Percentiles rank a stretch among this genome's conserved stretches.
Conservation (phyloP, 352 stramenopile species). For the Phytophthora sojae region DNA sequence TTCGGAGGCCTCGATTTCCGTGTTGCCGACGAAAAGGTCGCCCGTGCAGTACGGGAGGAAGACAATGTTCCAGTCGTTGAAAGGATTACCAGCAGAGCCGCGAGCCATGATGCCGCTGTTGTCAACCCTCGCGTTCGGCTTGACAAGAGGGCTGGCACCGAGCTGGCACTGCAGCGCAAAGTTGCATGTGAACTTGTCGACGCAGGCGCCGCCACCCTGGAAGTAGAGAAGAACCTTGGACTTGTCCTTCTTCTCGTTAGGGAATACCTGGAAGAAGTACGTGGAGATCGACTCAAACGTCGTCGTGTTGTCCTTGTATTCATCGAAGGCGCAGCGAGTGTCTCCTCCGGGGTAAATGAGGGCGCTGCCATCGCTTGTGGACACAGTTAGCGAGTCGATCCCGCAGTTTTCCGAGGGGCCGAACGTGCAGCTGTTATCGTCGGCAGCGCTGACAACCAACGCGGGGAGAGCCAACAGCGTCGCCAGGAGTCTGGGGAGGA, state of each 20-base stretch:
- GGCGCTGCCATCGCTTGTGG: slow-evolving; percentile 34
- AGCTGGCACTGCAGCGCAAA: slow-evolving; percentile 62
- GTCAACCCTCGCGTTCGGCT: slow-evolving; percentile 37
- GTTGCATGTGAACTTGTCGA: slow-evolving; percentile 62
- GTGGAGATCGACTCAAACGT: slow-evolving; percentile 44
- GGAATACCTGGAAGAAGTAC: slow-evolving; percentile 68
- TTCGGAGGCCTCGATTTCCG: slow-evolving; percentile 19
- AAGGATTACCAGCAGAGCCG: slow-evolving; percentile 50
- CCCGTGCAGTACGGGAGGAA: slow-evolving; percentile 75
- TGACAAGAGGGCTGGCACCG: slow-evolving; percentile 41
- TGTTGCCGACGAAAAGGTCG: slow-evolving; percentile 63
- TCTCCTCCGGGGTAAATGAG: slow-evolving; percentile 54
- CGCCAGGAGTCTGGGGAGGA: slow-evolving; percentile 9
- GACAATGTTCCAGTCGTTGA: slow-evolving; percentile 77
- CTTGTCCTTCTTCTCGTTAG: slow-evolving; percentile 47
- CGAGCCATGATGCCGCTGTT: slow-evolving; percentile 59
- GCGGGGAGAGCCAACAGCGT: slow-evolving; percentile 15
- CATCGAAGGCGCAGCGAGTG: slow-evolving; percentile 58
- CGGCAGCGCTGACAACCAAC: slow-evolving; percentile 2
- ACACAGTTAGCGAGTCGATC: slow-evolving; percentile 35
- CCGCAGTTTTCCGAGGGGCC: slow-evolving; percentile 34
- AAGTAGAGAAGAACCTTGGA: slow-evolving; percentile 67
- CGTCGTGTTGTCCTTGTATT: slow-evolving; percentile 35
- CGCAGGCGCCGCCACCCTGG: slow-evolving; percentile 61
- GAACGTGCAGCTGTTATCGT: slow-evolving; percentile 24